Conservation (phyloP, 176 grass and related monocot genomes). For the Metroxylon sagu region DNA sequence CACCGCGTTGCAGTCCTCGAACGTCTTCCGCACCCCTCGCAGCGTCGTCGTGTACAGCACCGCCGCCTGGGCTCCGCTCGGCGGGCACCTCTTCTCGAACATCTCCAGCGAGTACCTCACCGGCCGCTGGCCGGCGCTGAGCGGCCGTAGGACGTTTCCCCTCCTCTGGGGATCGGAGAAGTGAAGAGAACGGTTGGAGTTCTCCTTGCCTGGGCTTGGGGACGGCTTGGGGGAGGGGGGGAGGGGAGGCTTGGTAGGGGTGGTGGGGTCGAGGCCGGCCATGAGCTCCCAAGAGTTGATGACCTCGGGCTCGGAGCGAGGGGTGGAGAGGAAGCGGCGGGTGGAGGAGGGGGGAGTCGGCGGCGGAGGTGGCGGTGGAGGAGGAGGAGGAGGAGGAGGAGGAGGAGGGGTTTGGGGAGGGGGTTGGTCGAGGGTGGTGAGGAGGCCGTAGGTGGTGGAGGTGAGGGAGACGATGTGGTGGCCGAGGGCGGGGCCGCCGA, state of each 20-base stretch:
- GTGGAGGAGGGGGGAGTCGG: neutral
- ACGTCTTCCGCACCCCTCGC: slow-evolving; percentile 51
- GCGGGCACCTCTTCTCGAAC: slow-evolving; percentile 30
- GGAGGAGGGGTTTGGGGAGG: neutral
- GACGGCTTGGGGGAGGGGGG: too few species aligned
- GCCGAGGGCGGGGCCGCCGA: slow-evolving; percentile 19
- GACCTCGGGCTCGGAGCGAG: slow-evolving; percentile 26
- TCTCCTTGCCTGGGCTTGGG: slow-evolving; percentile 1
- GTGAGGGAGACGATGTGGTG: slow-evolving; percentile 77
- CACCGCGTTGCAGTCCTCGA: slow-evolving; percentile 63
- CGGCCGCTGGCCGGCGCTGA: slow-evolving; percentile 11
- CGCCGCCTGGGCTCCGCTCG: slow-evolving; percentile 17
- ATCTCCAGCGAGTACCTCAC: slow-evolving; percentile 2
- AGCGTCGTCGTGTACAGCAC: slow-evolving; percentile 65
- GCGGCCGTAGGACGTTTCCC: neutral
- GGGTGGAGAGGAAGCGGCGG: neutral
- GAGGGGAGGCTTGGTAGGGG: slow-evolving; percentile 20
- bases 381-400: neutral
- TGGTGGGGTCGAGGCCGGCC: slow-evolving; percentile 51
- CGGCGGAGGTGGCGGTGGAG: neutral
- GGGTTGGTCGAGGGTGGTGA: slow-evolving; percentile 22
- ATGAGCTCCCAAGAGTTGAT: slow-evolving; percentile 79
- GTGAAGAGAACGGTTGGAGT: neutral
- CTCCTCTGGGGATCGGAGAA: neutral
- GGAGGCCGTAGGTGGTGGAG: slow-evolving; percentile 74